A percentile compares a stretch with the other conserved stretches of the same genome.
Conservation (phyloP, 2,329 filamentous ascomycete species). For the Claviceps pusilla region DNA sequence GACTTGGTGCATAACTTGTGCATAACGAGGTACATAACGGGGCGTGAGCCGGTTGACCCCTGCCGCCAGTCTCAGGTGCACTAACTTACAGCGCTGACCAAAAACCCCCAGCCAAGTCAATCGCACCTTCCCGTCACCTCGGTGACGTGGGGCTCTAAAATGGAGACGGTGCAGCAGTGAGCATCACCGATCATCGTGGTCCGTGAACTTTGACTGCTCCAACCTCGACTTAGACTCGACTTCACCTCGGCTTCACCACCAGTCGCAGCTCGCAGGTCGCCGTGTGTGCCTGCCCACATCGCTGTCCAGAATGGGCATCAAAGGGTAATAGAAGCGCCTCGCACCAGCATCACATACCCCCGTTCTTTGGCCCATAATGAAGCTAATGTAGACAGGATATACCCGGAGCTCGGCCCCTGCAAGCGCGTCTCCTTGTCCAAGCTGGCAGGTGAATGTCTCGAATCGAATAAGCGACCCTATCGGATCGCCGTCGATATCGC, state of each 20-base stretch:
- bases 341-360: neutral
- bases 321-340: slow-evolving; percentile 31
- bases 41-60: too few relatives aligned
- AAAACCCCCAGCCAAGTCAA: slow-evolving; percentile 10
- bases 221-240: neutral
- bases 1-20: neutral
- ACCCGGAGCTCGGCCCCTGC: slow-evolving; percentile 74
- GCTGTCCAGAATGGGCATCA: slow-evolving; percentile 42
- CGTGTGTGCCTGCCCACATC: neutral
- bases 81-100: slow-evolving; percentile 8
- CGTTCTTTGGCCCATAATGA: too few relatives aligned
- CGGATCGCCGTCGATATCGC: slow-evolving; percentile 86
- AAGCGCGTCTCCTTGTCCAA: slow-evolving; percentile 68
- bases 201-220: neutral
- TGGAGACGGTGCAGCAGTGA: neutral
- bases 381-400: slow-evolving; percentile 47
- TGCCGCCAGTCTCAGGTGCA: too few relatives aligned
- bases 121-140: slow-evolving; percentile 10
- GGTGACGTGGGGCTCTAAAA: slow-evolving; percentile 15
- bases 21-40: neutral
- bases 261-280: neutral
- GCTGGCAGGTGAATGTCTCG: slow-evolving; percentile 63
- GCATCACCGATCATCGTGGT: too few relatives aligned
- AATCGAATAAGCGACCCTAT: slow-evolving; percentile 54
- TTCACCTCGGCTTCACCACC: neutral